Conservation (phyloP, 495 filamentous ascomycete genomes). For the Penicillium diatomitis region DNA sequence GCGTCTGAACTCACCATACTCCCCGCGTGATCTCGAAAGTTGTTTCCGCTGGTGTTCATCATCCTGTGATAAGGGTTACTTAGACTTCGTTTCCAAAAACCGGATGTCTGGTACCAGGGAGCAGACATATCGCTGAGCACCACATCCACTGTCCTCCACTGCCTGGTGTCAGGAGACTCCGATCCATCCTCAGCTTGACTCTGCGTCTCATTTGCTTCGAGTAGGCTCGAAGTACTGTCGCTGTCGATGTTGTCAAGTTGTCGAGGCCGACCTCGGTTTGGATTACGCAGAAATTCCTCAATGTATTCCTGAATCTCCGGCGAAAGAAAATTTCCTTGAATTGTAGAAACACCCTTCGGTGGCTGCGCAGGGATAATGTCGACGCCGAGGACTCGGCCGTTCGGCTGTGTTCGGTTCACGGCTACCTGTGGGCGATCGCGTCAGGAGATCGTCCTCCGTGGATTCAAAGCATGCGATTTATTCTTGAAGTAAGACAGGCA, state of each 20-base stretch:
- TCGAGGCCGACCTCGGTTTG: slow-evolving; percentile 46
- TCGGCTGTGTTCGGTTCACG: slow-evolving; percentile 60
- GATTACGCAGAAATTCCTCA: slow-evolving; percentile 61
- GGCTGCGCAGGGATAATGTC: slow-evolving; percentile 90
- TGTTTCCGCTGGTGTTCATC: slow-evolving; percentile 94
- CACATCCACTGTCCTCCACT: slow-evolving; percentile 66
- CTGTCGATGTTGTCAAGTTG: slow-evolving; percentile 4
- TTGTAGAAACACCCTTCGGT: slow-evolving; percentile 77
- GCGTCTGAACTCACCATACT: slow-evolving; percentile 60
- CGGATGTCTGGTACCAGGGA: slow-evolving; percentile 76
- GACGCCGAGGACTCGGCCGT: slow-evolving; percentile 77
- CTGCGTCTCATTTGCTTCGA: slow-evolving; percentile 1
- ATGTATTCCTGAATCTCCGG: slow-evolving; percentile 62
- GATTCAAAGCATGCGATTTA: too few relatives aligned
- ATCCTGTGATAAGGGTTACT: slow-evolving; percentile 93
- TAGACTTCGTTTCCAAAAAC: slow-evolving; percentile 74
- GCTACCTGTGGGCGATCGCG: slow-evolving; percentile 54
- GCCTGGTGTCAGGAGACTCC: too few relatives aligned
- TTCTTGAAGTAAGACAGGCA: not conserved
- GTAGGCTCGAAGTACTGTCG: slow-evolving; percentile 1
- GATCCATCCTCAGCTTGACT: not conserved
- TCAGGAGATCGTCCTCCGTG: not conserved
- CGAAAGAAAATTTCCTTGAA: slow-evolving; percentile 86
- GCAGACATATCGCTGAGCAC: slow-evolving; percentile 98
- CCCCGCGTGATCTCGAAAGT: slow-evolving; percentile 78